Conservation (phyloP, 306 rosid genomes). For the Rosa chinensis region DNA sequence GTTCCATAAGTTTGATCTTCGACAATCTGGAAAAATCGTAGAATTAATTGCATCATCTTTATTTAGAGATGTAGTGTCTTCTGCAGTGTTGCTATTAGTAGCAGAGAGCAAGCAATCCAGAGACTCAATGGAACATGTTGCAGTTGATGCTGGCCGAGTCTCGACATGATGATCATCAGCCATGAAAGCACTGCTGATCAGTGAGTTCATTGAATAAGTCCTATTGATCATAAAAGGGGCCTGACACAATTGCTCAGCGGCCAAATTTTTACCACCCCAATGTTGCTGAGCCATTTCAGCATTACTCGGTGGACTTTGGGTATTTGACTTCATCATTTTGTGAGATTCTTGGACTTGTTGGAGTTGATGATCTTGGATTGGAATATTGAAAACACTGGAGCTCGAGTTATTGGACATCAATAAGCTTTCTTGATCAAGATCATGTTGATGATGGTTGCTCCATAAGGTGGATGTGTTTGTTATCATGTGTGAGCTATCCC, state of each 20-base stretch:
- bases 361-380: slow-evolving; percentile 37
- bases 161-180: slow-evolving; percentile 22
- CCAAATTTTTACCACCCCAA: not conserved
- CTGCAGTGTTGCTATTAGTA: slow-evolving; percentile 46
- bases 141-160: slow-evolving; percentile 19
- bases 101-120: slow-evolving; percentile 56
- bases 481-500: slow-evolving; percentile 47
- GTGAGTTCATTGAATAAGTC: slow-evolving; percentile 21
- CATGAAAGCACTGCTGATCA: slow-evolving; percentile 17
- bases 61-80: slow-evolving; percentile 35
- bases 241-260: not conserved
- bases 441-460: slow-evolving; percentile 48
- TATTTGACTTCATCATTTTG: not conserved
- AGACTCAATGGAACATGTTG: slow-evolving; percentile 39
- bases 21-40: slow-evolving; percentile 48
- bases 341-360: slow-evolving; percentile 28
- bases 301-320: not conserved
- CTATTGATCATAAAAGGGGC: not conserved
- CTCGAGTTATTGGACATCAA: slow-evolving; percentile 36
- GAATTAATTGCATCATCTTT: slow-evolving; percentile 57
- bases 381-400: slow-evolving; percentile 28
- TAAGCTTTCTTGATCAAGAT: slow-evolving; percentile 42
- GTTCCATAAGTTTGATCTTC: slow-evolving; percentile 50
- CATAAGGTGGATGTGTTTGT: slow-evolving; percentile 39
- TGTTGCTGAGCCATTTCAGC: slow-evolving; percentile 16